Base-by-base conservation (phyloP, 805 yeast genomes). In the Candida ovalis region DNA sequence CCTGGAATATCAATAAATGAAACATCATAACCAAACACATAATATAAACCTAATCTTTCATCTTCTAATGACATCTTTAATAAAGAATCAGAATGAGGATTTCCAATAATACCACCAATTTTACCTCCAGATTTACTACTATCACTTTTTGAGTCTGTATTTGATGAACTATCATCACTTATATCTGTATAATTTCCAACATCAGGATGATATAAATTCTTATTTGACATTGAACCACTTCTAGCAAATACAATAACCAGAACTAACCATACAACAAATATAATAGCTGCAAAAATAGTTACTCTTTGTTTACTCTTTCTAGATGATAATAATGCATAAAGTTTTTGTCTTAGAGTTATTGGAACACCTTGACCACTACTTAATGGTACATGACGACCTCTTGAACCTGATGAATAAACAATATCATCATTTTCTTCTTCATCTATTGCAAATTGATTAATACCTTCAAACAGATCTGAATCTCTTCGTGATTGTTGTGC, bases 31-130 rank as follows among this genome's bases (percentile, higher is more conserved):
- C 56, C 55, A 49, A 57, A 62, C 2, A 60, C 63, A 46, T 60
- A 61, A 42, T 58, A 69, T 6, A 46, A 24, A 0, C 72, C 74
- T 49, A 44, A 45, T 42, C 70, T 53, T 47, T 56, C 55, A 23
- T 61, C 69, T 4, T 53, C 48, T 19, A 70, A 42, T 12, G 60
- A 52, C 56, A 69, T 52, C 42, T 51, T 52, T 36, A 52, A 52
- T 23, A 48, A 35, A 5, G 44, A 51, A 9, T 39, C 40, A 27
- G 45, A 22, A 40, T 53, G 43, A 41, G 30, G 39, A 15, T 41
- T 28, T 25, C 22, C 25, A 27, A 13, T 40, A 18, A 33, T 35
- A 18, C 43, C 40, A 28, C 35, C 42, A 39, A 21, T 28, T 9
- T n/a, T 15, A 18, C n/a, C 21, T 9, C 15, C 12, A 17, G 33